phyloP scores from a whole-genome alignment of 106 monocot genomes.

The Allium fistulosum region DNA sequence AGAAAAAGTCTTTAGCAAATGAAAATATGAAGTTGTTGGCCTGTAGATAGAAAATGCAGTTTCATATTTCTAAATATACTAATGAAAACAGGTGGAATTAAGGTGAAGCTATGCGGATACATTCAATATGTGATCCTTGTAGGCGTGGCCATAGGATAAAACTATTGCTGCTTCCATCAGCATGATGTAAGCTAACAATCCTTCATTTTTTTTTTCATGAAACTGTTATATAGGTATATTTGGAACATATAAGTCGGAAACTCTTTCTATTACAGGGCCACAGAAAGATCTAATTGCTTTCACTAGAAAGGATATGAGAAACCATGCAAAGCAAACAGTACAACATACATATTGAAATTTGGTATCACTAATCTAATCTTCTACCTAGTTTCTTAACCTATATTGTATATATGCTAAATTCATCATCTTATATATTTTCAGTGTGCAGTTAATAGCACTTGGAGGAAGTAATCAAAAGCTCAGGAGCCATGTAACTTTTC shows the following conservation, averaged over 20 bases:
- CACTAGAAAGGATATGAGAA: no score
- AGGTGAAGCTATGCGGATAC: constrained; percentile 54
- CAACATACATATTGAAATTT: no score
- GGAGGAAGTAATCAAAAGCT: no score
- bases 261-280: background rate
- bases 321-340: no score
- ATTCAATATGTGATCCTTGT: constrained; percentile 53
- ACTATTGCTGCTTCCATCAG: constrained; percentile 69
- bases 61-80: no score
- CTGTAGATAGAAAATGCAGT: no score
- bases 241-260: background rate
- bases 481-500: no score
- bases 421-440: background rate
- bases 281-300: no score
- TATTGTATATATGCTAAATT: background rate
- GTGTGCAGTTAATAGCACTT: constrained; percentile 17
- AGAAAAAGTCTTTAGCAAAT: no score
- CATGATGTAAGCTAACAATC: constrained; percentile 40
- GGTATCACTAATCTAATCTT: no score
- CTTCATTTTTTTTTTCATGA: background rate
- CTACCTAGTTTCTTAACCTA: background rate
- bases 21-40: no score
- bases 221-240: background rate
- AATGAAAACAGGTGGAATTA: constrained; percentile 27
- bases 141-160: constrained; percentile 52